Evolutionary conservation across 148 eudicot species (phyloP), one percentile per base, ranked within the genome.

Genomic region (Dysphania ambrosioides): DNA sequence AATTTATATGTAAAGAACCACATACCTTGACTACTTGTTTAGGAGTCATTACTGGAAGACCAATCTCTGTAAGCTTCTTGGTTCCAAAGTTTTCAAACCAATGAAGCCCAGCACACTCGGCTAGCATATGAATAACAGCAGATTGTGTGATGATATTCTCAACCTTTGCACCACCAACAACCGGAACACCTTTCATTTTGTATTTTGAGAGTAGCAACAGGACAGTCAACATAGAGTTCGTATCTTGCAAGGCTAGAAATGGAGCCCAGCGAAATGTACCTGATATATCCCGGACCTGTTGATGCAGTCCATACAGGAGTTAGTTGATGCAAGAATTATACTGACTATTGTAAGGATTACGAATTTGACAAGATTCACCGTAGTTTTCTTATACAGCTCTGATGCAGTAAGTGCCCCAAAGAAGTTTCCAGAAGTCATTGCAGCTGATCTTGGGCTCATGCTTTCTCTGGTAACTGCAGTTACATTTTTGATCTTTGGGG

Each of bases 191-290:
- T 86, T 94, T 94, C 98, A 94, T 91, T 78, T 95, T 90, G 83
- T 94, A 94, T 68, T 94, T 88, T 16, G 98, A 94, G 65, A 94
- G 87, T 64, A 94, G 85, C 51, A 94, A 81, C 63, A 94, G 87
- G 82, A 92, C 86, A 18, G 98, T 94, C 87, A 94, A 83, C 84
- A 94, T 83, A 30, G 98, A 90, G 80, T 94, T 94, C 15, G 92
- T 71, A 41, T 86, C 86, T 75, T 94, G 98, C 85, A 94, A 71
- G 15, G 98, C 98, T 4, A 94, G 97, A 82, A 94, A 94, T 30
- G 98, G 98, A 73, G 98, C 97, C 98, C 98, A 94, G 6, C 98
- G 87, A 66, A 90, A 94, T 71, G 96, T 76, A 64, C 98, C 98
- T 32, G 98, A 88, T 55, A 94, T 88, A 56, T 94, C 97, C 56